Evolutionary conservation across 768 basidiomycete species (phyloP), one percentile per base, ranked within the genome.

Genomic region (Psilocybe subaeruginosa): DNA sequence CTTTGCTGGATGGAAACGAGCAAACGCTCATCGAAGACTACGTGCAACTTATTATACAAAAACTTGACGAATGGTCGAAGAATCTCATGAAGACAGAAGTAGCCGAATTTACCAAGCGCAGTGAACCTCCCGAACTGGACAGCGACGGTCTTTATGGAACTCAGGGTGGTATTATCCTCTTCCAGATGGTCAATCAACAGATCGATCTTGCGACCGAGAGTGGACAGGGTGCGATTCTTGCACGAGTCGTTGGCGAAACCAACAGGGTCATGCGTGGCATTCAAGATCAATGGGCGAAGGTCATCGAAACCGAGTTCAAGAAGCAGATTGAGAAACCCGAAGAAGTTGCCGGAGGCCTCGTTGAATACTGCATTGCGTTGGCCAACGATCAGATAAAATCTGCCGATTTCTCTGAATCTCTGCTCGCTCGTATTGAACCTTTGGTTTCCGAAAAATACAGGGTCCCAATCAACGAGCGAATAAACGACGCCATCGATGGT

Each of bases 121-220:
- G 87, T 35, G 87, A 91, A 66, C 92, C 93, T 27, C 97, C 95
- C 2, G 97, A 99, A 74, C 76, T 91, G 49, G 93, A 95, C 69
- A 85, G 85, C 57, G 95, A 98, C 61, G 94, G 93, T 12, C 79
- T 91, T 63, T 98, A 98, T 71, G 92, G 92, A 17, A 91, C 89
- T 62, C 92, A 97, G 71, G 92, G 96, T 46, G 90, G 96, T 16
- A 87, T 97, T 54, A 97, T 99, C 69, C 81, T 99, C 62, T 99
- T 98, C 83, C 93, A 97, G 76, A 95, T 99, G 91, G 90, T 98
- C 67, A 99, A 96, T 74, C 94, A 97, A 74, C 97, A 98, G 74
- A 84, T 95, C 60, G 97, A 99, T 70, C 83, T 95, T 14, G 96
- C 96, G 8, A 90, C 91, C 64, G 97, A 99, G 73, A 99, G 95